Evolutionary conservation across 1,284 basidiomycete species (phyloP), one percentile per base, ranked within the genome.

Genomic region (Cryptococcus hybrid): DNA sequence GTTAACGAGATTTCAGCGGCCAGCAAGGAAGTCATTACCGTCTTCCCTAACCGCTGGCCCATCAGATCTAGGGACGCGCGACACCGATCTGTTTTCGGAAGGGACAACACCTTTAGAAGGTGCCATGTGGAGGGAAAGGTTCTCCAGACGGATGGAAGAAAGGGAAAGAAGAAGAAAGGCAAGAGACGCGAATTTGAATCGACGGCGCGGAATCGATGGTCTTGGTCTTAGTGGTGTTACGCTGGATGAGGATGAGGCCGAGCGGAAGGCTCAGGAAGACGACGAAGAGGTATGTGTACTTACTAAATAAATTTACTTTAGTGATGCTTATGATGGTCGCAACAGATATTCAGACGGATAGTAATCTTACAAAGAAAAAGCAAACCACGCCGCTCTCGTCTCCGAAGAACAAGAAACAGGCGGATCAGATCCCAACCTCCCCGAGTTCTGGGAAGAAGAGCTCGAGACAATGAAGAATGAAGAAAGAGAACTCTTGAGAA

Each of bases 301-400:
- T 38, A 12, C 12, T 36, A 7, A 30, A 30, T 30, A 30, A 30
- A 30, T 30, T 35, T 35, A 13, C 43, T 9, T 38, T 38, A 52
- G 11, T 35, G 9, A 24, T 13, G 34, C 34, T 15, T 47, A 24
- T 39, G 13, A 30, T 35, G n/a, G 18, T 13, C 15, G 39, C 34
- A 15, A 7, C 52, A 76, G 74, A 70, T 76, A n/a, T 76, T 73
- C 58, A 61, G 74, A n/a, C 62, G 71, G 13, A 54, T 76, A 7
- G 67, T 74, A 52, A 59, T 75, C 18, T 57, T 72, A 5, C 74
- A 75, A 58, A 61, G 66, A 11, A 60, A 64, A 39, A 63, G 70
- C 63, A 7, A 39, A 66, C 39, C 73, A 69, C 49, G 64, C 69
- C 5, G 56, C 58, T 3, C 48, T 70, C 13, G 57, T 65, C n/a